phyloP scores from a whole-genome alignment of 2,329 filamentous ascomycete species.

The Biscogniauxia marginata region DNA sequence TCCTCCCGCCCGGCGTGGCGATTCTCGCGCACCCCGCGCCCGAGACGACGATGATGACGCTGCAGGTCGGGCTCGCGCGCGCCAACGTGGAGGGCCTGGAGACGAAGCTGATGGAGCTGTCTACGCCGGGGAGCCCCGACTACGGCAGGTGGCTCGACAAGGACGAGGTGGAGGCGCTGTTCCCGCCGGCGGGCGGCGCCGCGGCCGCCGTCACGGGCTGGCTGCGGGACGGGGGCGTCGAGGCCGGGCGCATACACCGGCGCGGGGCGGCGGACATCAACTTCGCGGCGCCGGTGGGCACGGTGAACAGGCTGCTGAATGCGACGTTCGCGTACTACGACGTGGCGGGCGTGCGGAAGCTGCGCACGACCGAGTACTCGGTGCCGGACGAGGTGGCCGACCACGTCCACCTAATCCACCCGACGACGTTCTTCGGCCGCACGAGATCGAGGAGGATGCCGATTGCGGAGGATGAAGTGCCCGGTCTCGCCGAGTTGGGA shows the following conservation, averaged over 20 bases:
- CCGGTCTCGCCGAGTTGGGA: neutral
- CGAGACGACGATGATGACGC: constrained; percentile 13
- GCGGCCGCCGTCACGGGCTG: constrained; percentile 21
- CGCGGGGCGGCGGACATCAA: constrained; percentile 22
- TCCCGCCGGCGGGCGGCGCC: constrained; percentile 19
- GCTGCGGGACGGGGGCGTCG: constrained; percentile 20
- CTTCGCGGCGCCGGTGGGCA: constrained; percentile 26
- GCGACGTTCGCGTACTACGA: constrained; percentile 32
- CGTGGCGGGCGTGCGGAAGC: constrained; percentile 34
- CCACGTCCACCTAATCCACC: constrained; percentile 40
- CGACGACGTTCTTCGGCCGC: constrained; percentile 43
- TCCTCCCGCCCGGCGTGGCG: constrained; percentile 3
- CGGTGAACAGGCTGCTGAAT: constrained; percentile 29
- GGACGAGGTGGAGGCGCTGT: constrained; percentile 21
- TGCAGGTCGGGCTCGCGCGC: constrained; percentile 27
- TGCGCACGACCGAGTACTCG: constrained; percentile 19
- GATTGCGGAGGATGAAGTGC: neutral
- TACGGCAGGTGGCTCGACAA: constrained; percentile 26
- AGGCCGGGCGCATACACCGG: constrained; percentile 11
- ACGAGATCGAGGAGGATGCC: constrained; percentile 11
- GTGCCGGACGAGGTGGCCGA: constrained; percentile 30
- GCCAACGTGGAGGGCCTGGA: constrained; percentile 25
- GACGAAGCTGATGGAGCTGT: constrained; percentile 22
- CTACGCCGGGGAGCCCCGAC: constrained; percentile 20
- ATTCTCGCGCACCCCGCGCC: constrained; percentile 4